Evolutionary conservation across 2,329 filamentous ascomycete species (phyloP).

Genomic region (Diaporthe caulivora): DNA sequence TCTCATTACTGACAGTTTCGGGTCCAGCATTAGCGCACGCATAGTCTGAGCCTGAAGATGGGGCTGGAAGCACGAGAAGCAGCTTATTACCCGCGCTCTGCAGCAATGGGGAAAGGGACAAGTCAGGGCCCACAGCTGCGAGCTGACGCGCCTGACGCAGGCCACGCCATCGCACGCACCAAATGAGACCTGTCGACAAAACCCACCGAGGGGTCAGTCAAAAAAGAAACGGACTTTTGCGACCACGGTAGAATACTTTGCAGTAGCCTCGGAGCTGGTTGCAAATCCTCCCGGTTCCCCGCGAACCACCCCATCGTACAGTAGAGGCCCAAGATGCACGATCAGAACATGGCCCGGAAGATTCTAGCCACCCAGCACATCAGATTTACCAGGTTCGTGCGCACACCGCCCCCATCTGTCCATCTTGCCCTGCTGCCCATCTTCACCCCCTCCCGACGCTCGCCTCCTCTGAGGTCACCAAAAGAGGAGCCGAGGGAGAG

Average conservation of each 20-base stretch:
- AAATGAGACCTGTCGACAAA: background rate
- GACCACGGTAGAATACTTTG: too few relatives aligned
- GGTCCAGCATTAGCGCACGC: background rate
- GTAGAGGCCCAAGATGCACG: background rate
- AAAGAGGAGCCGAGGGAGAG: slow-evolving; percentile 4
- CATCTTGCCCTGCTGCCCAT: too few relatives aligned
- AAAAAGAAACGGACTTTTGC: background rate
- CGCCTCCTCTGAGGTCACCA: slow-evolving; percentile 11
- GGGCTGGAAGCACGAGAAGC: background rate
- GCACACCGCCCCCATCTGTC: slow-evolving; percentile 32
- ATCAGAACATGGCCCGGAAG: slow-evolving; percentile 21
- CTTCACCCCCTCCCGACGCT: background rate
- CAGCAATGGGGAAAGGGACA: background rate
- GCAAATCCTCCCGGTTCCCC: background rate
- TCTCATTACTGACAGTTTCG: background rate
- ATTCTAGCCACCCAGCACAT: slow-evolving; percentile 10
- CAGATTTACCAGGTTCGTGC: background rate
- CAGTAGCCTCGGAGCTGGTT: slow-evolving; percentile 10
- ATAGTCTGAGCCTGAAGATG: background rate
- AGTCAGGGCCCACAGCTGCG: background rate
- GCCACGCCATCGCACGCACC: background rate
- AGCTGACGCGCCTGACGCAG: slow-evolving; percentile 25
- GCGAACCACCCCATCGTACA: background rate
- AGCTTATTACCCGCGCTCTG: too few relatives aligned
- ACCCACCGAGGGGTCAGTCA: slow-evolving; percentile 3